phyloP scores from a whole-genome alignment of 352 stramenopile genomes.

The Pythium insidiosum region DNA sequence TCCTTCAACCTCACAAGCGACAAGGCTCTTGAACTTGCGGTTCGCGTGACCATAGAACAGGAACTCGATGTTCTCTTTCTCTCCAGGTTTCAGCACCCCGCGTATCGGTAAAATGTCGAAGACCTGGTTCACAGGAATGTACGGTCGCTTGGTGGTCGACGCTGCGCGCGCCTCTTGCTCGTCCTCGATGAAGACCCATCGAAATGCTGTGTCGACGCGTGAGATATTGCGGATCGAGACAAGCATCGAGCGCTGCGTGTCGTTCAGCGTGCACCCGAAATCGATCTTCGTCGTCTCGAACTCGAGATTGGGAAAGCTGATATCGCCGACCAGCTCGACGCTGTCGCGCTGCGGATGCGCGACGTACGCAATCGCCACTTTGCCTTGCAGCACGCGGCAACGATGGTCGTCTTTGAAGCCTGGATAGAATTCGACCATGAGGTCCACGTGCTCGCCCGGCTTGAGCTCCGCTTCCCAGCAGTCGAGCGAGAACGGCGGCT shows the following conservation, averaged over 20 bases:
- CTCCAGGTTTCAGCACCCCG: constrained; percentile 71
- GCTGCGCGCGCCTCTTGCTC: constrained; percentile 53
- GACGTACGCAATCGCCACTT: constrained; percentile 77
- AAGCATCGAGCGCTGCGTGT: constrained; percentile 88
- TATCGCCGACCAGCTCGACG: constrained; percentile 85
- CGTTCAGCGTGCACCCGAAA: constrained; percentile 94
- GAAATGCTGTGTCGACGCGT: constrained; percentile 83
- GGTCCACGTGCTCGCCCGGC: constrained; percentile 60
- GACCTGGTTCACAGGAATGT: constrained; percentile 89
- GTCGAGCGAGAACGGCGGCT: constrained; percentile 89
- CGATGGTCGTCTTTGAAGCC: constrained; percentile 88
- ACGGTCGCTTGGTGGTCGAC: constrained; percentile 68
- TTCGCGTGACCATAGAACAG: constrained; percentile 92
- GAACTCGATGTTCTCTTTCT: constrained; percentile 91
- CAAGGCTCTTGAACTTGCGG: constrained; percentile 81
- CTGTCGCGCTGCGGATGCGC: constrained; percentile 89
- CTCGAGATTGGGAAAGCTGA: constrained; percentile 92
- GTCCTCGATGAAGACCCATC: constrained; percentile 94
- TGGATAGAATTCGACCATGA: constrained; percentile 92
- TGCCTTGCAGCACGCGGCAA: constrained; percentile 82
- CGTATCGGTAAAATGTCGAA: constrained; percentile 95
- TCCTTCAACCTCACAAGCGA: constrained; percentile 90
- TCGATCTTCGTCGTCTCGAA: constrained; percentile 89
- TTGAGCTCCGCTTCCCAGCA: constrained; percentile 85
- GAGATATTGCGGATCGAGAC: constrained; percentile 88